Base-by-base conservation (phyloP, 208 protist genomes). In the Leptomonas pyrrhocoris region DNA sequence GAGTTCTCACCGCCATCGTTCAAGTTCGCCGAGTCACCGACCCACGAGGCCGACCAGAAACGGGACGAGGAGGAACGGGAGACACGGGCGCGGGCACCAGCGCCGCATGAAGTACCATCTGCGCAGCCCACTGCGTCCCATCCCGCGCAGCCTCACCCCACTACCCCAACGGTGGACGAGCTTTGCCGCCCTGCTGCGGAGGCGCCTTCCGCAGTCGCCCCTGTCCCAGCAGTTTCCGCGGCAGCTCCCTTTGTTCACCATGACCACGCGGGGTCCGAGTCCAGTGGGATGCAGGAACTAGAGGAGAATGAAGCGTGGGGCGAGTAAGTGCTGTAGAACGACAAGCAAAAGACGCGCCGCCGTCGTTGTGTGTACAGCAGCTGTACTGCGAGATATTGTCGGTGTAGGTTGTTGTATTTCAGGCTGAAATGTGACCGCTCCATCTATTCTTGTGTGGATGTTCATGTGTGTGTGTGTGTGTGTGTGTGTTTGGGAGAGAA, bases 281-380 rank as follows among this genome's bases (percentile, higher is more conserved):
- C 61, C 12, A 40, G 25, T 42, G 61, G 36, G 6, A 55, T 64
- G 45, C 54, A 69, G 61, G 54, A 68, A 16, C 34, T 62, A 16
- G 49, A 56, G 25, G 53, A 74, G 38, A n/a, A 63, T 0, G 53
- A 42, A 2, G 58, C 19, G 53, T 55, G 60, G 31, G 59, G 45
- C 5, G 42, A 68, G 46, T 62, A 67, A 23, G 38, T 40, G 51
- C 16, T 2, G 8, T 4, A 18, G 34, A 19, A 45, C 19, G 12
- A 38, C 7, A 13, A 57, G 19, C 27, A 13, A 54, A 30, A 15
- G 15, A 15, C 8, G 16, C 2, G 49, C 12, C 12, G 9, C 21
- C 1, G 16, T 54, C 23, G 49, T 30, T 30, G 3, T 28, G 15
- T 30, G 12, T 2, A n/a, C 3, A 54, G 15, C 49, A 38, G 34